Base-by-base conservation (phyloP, 2,329 filamentous ascomycete genomes). In the Penicillium nordicum region DNA sequence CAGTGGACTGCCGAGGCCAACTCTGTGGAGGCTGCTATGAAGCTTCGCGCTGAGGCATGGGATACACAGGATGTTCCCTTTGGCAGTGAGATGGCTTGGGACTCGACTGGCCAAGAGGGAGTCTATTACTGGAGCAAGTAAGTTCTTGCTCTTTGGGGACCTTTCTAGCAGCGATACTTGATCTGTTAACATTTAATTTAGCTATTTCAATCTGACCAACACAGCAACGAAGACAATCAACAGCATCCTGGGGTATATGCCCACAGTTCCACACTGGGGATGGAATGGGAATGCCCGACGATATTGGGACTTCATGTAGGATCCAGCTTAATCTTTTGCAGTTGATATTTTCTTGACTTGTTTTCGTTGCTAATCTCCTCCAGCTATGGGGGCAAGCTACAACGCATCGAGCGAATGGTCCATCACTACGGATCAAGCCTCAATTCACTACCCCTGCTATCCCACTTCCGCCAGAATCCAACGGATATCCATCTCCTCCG, bases 11-110 rank as follows among this genome's bases (percentile, higher is more conserved):
- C 16, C 11, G 32, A 48, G 32, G 34, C 34, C 16, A 23, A 18
- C 4, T 25, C 32, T 27, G 16, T 27, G 10, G 46, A 48, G 16
- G 34, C 30, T 48, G 46, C 23, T 29, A 48, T 48, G 46, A 48
- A 48, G 32, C 46, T 67, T 4, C 76, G 83, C 1, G 80, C 82
- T 1, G 58, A 74, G 3, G 63, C 70, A 1, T 86, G 84, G 83
- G 67, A 80, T n/a, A 71, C 70, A 0, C 69, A 80, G 50, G 74
- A 75, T 8, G 79, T 82, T 5, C 84, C 84, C 0, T 86, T 79
- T 57, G 83, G 82, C 0, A 84, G 81, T 49, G 84, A 86, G 65
- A 83, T 84, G 81, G 79, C 82, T 0, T 86, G 84, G 84, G 84
- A 86, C 55, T 84, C 80, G 0, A 86, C 83, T 0, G 83, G 82